phyloP scores from a whole-genome alignment of 108 stramenopile genomes.

The Seminavis robusta region DNA sequence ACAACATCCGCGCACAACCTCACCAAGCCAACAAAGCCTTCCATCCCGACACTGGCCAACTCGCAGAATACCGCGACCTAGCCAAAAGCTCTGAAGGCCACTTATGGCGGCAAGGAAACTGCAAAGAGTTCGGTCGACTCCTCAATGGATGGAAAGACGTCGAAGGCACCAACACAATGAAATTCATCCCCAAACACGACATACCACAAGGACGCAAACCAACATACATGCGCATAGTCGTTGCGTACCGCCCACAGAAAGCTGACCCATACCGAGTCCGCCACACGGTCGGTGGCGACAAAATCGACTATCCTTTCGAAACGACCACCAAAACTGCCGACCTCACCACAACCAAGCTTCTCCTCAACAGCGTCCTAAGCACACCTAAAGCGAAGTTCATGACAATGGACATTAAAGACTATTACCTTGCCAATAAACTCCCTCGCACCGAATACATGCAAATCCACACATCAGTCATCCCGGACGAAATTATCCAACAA shows the following conservation, averaged over 20 bases:
- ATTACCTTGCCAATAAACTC: conserved; percentile 23
- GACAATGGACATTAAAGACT: conserved; percentile 22
- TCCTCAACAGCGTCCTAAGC: conserved; percentile 28
- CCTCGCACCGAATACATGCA: conserved; percentile 31
- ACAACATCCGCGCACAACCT: not conserved
- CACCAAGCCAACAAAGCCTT: conserved; percentile 7
- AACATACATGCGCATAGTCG: conserved; percentile 24
- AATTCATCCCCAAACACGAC: conserved; percentile 21
- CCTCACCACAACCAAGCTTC: conserved; percentile 20
- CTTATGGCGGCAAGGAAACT: conserved; percentile 9
- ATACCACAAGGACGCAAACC: conserved; percentile 11
- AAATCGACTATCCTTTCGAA: conserved; percentile 19
- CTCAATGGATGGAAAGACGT: conserved; percentile 24
- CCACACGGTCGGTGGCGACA: conserved; percentile 24
- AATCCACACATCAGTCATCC: not conserved
- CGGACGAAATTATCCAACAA: no score
- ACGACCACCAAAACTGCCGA: conserved; percentile 30
- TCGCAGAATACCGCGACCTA: conserved; percentile 21
- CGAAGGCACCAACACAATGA: conserved; percentile 20
- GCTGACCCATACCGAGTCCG: conserved; percentile 21
- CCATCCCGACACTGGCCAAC: conserved; percentile 18
- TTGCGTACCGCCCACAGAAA: conserved; percentile 11
- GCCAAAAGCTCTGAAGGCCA: not conserved
- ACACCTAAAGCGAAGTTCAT: conserved; percentile 11
- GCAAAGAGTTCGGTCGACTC: conserved; percentile 32